These are phyloP conservation scores for Rubus idaeus DNA, from an alignment of 306 rosid species.

Conservation along the genomic window DNA sequence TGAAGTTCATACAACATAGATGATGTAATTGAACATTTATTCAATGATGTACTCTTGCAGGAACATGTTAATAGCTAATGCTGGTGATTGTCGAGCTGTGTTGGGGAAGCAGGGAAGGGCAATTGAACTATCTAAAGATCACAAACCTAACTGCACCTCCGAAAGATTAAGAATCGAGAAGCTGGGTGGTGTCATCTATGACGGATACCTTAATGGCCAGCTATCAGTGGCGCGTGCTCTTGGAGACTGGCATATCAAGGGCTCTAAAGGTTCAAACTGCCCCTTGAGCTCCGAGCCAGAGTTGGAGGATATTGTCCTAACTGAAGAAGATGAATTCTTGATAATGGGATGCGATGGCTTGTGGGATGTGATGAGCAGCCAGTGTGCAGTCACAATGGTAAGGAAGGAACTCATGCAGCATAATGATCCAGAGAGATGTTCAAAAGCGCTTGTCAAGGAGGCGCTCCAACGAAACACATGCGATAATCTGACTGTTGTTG, in stretches of 20 bases:
- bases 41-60: slow-evolving; percentile 32
- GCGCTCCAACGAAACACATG: slow-evolving; percentile 68
- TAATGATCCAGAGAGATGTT: slow-evolving; percentile 52
- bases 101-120: slow-evolving; percentile 65
- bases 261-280: slow-evolving; percentile 53
- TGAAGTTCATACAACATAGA: background rate
- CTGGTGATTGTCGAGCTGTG: slow-evolving; percentile 72
- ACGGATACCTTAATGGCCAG: slow-evolving; percentile 72
- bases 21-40: background rate
- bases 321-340: slow-evolving; percentile 67
- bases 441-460: slow-evolving; percentile 54
- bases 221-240: slow-evolving; percentile 69
- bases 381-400: slow-evolving; percentile 74
- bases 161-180: slow-evolving; percentile 73
- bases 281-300: slow-evolving; percentile 70
- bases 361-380: slow-evolving; percentile 85
- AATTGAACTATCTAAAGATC: slow-evolving; percentile 66
- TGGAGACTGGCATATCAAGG: slow-evolving; percentile 80
- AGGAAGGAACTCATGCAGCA: slow-evolving; percentile 63
- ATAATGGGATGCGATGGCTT: slow-evolving; percentile 71
- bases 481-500: slow-evolving; percentile 61
- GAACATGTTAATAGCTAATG: slow-evolving; percentile 56
- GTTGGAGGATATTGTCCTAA: slow-evolving; percentile 45
- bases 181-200: slow-evolving; percentile 67
- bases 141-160: slow-evolving; percentile 67